Evolutionary conservation across 345 rosid species (phyloP), one percentile per base, ranked within the genome.

Genomic region (Euphorbia peplus): DNA sequence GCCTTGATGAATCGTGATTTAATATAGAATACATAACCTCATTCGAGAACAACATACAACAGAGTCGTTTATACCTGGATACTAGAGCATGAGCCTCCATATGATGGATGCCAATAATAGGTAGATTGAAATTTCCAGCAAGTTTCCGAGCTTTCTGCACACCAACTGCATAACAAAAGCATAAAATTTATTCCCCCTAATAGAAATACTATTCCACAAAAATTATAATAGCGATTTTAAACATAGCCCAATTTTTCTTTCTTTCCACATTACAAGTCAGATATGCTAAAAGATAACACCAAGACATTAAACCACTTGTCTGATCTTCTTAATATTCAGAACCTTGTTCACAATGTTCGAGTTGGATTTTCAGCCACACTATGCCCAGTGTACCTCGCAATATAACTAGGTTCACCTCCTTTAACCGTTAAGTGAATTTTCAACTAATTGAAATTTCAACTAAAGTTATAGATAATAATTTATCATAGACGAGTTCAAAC

Each of bases 61-160:
- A 62, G 51, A 47, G 46, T 46, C 51, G 48, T 37, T 44, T 58
- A 41, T 79, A 89, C 98, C 97, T 91, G 41, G 91, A 92, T 15
- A 93, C 96, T 63, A 93, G 72, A 67, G 97, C 89, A 83, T 93
- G 98, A 66, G 98, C 96, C 83, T 93, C 98, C 98, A 91, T 93
- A 76, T 93, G 98, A 76, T 93, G 98, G 70, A 93, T 84, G 22
- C 95, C 83, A 37, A 93, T 61, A 5, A 93, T 80, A 21, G 98
- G 96, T 57, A 91, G 83, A 79, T 71, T 75, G 74, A 84, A 93
- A 69, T 41, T 56, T 59, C 91, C 84, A 70, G 96, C 97, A 77
- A 90, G 78, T 50, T 76, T 85, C 52, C 83, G 83, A 83, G 98
- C 97, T 79, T 93, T 93, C 81, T 64, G 89, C 77, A 90, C 93